A percentile compares a stretch with the other conserved stretches of the same genome.
phyloP scores from a whole-genome alignment of 371 early-diverging fungal species.

The Mucor plumbeus region DNA sequence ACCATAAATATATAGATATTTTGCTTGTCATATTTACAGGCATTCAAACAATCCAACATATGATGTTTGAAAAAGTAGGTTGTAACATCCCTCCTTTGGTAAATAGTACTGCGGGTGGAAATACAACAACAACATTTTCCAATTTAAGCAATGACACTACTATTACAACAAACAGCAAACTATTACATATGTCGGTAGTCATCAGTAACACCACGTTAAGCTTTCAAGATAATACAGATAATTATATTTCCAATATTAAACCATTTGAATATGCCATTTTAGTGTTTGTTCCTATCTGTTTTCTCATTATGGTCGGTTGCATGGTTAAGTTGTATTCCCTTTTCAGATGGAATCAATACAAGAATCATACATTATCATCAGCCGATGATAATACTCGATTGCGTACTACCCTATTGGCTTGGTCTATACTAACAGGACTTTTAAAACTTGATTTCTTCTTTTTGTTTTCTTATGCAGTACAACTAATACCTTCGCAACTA shows the following conservation, averaged over 20 bases:
- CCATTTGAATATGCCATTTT: constrained; percentile 19
- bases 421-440: constrained; percentile 19
- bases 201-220: neutral
- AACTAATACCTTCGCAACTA: constrained; percentile 21
- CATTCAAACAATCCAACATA: constrained; percentile 25
- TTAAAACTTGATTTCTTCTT: constrained; percentile 35
- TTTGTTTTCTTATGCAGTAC: constrained; percentile 23
- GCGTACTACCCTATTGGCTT: constrained; percentile 17
- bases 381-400: neutral
- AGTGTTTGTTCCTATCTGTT: constrained; percentile 8
- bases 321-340: constrained; percentile 2
- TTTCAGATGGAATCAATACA: constrained; percentile 14
- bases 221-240: constrained; percentile 10
- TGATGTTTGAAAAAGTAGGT: constrained; percentile 22
- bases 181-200: constrained; percentile 6
- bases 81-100: constrained; percentile 8
- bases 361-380: neutral
- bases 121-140: neutral
- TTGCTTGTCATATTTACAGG: constrained; percentile 17
- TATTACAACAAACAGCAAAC: neutral
- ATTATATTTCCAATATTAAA: constrained; percentile 12
- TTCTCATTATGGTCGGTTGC: constrained; percentile 7
- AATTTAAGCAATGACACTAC: neutral
- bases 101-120: neutral
- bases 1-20: constrained; percentile 5